Percentiles rank a stretch among this genome's conserved stretches.
Evolutionary conservation across 1,284 basidiomycete genomes (phyloP).

Genomic region (Ustilago nuda): DNA sequence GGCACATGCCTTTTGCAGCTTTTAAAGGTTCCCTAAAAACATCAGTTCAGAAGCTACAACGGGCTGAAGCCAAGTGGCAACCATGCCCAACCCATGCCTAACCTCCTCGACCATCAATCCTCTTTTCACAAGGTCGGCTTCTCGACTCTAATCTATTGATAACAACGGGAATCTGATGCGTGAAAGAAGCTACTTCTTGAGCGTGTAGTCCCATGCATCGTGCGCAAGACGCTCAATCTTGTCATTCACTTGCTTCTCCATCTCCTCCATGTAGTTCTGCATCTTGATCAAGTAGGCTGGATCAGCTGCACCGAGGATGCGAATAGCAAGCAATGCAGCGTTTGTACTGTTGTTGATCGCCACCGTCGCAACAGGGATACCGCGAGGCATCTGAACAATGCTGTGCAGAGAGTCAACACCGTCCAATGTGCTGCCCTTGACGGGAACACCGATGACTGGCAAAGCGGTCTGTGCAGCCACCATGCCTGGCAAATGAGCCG

Average conservation of each 20-base stretch:
- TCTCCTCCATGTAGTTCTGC: constrained; percentile 79
- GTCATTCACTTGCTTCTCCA: constrained; percentile 84
- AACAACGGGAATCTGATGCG: not conserved
- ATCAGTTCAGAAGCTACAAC: too few relatives aligned
- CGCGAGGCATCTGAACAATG: constrained; percentile 99
- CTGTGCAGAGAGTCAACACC: constrained; percentile 96
- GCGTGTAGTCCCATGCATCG: constrained; percentile 81
- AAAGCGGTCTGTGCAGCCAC: constrained; percentile 91
- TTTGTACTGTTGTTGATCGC: constrained; percentile 97
- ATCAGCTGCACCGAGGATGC: constrained; percentile 81
- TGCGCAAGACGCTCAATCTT: constrained; percentile 84
- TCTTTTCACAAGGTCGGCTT: too few relatives aligned
- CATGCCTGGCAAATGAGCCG: constrained; percentile 98
- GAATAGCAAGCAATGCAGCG: constrained; percentile 88
- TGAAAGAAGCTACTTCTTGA: constrained; percentile 49
- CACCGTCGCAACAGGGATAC: constrained; percentile 95
- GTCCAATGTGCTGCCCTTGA: constrained; percentile 92
- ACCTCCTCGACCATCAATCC: too few relatives aligned
- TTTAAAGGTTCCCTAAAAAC: not conserved
- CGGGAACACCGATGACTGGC: constrained; percentile 95
- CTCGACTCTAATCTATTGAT: constrained; percentile 1
- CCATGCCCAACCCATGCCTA: too few relatives aligned
- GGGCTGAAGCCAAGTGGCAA: too few relatives aligned
- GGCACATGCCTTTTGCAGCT: not conserved
- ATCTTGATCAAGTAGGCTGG: constrained; percentile 78